These are phyloP conservation scores for Tolypocladium inflatum DNA, from an alignment of 2,329 filamentous ascomycete genomes.

Conservation along the genomic window DNA sequence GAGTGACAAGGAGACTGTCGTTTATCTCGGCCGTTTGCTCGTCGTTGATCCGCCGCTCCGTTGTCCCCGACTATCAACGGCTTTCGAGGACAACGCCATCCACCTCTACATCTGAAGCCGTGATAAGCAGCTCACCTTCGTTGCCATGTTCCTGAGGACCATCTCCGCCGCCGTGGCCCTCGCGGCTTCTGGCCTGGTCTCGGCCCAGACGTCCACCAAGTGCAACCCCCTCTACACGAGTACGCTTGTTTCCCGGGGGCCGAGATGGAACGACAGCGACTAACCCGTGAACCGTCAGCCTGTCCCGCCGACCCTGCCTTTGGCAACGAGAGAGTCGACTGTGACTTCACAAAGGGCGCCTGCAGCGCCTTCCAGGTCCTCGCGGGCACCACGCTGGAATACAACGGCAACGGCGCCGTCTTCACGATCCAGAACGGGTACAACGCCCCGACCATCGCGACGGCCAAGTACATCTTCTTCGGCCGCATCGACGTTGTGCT, in stretches of 20 bases:
- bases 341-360: constrained; percentile 70
- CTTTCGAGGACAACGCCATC: not conserved
- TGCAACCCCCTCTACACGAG: constrained; percentile 46
- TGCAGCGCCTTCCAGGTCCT: constrained; percentile 45
- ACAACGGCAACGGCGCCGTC: constrained; percentile 39
- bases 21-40: not conserved
- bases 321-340: constrained; percentile 39
- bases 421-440: constrained; percentile 59
- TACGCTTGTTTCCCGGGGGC: constrained; percentile 10
- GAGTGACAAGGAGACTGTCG: not conserved
- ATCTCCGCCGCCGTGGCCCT: constrained; percentile 36
- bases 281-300: constrained; percentile 18
- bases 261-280: not conserved
- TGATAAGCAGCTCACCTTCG: not conserved
- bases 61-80: not conserved
- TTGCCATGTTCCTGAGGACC: constrained; percentile 32
- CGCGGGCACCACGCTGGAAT: constrained; percentile 37
- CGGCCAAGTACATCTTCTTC: constrained; percentile 92
- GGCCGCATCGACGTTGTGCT: constrained; percentile 73
- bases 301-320: constrained; percentile 74
- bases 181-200: constrained; percentile 36
- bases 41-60: not conserved
- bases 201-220: constrained; percentile 45
- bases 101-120: not conserved
- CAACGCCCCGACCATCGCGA: constrained; percentile 63